phyloP scores from a whole-genome alignment of 2,329 filamentous ascomycete genomes.

The Fulvia fulva region DNA sequence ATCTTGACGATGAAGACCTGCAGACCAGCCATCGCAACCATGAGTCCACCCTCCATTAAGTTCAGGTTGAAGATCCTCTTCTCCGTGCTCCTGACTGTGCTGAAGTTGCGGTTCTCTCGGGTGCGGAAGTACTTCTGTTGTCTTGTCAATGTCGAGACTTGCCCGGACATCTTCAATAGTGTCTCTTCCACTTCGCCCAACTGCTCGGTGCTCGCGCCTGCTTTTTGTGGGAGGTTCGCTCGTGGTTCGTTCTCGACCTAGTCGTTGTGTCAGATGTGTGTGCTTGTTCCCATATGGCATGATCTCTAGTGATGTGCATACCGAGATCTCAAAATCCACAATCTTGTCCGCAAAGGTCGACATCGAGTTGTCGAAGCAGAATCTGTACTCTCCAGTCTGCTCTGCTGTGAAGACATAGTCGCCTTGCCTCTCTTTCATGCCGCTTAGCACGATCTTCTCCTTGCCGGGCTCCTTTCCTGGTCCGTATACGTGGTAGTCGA shows the following conservation, averaged over 20 bases:
- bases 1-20: conserved; percentile 97
- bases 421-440: conserved; percentile 87
- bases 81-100: conserved; percentile 94
- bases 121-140: conserved; percentile 99
- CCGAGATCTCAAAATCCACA: conserved; percentile 96
- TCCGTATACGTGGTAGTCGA: conserved; percentile 85
- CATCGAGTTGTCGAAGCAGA: conserved; percentile 99
- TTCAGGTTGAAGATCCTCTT: conserved; percentile 95
- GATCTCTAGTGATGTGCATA: conserved; percentile 43
- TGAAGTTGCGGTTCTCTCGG: conserved; percentile 97
- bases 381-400: conserved; percentile 81
- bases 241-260: conserved; percentile 89
- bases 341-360: conserved; percentile 96
- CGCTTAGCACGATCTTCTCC: conserved; percentile 76
- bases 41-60: conserved; percentile 84
- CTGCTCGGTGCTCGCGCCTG: conserved; percentile 83
- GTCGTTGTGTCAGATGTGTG: conserved; percentile 1
- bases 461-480: conserved; percentile 51
- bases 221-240: conserved; percentile 77
- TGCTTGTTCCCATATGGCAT: neutral
- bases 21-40: conserved; percentile 89
- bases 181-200: conserved; percentile 86
- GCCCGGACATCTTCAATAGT: conserved; percentile 88
- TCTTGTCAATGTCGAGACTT: conserved; percentile 87
- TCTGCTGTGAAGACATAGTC: conserved; percentile 97